These are phyloP conservation scores for Penicilliopsis zonata DNA, from an alignment of 495 filamentous ascomycete genomes.

Conservation along the genomic window DNA sequence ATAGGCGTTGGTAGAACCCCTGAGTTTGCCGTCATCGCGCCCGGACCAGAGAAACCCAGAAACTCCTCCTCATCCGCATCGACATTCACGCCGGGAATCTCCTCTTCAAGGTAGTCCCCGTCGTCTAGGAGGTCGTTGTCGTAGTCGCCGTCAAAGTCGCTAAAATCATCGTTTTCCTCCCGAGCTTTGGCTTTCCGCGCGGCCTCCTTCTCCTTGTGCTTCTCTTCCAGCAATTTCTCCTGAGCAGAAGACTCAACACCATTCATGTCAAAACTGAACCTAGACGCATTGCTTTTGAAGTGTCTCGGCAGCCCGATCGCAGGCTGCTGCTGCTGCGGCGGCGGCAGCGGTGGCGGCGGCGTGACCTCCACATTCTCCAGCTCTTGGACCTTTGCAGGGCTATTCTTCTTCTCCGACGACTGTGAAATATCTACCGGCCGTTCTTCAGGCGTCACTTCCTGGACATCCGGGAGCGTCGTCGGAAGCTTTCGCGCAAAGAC, in stretches of 20 bases:
- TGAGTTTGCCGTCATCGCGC: slow-evolving; percentile 13
- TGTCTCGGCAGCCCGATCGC: slow-evolving; percentile 51
- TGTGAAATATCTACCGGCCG: neutral
- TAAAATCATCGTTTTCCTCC: slow-evolving; percentile 32
- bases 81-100: slow-evolving; percentile 62
- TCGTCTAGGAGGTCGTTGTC: slow-evolving; percentile 63
- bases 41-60: slow-evolving; percentile 18
- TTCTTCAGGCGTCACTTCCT: slow-evolving; percentile 5
- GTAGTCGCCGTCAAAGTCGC: slow-evolving; percentile 43
- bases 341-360: slow-evolving; percentile 3
- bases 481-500: slow-evolving; percentile 41
- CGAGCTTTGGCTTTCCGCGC: slow-evolving; percentile 23
- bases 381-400: slow-evolving; percentile 12
- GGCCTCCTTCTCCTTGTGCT: slow-evolving; percentile 60
- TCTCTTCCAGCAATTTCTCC: slow-evolving; percentile 76
- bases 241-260: slow-evolving; percentile 65
- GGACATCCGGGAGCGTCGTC: slow-evolving; percentile 20
- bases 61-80: slow-evolving; percentile 47
- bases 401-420: slow-evolving; percentile 1
- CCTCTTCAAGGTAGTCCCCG: slow-evolving; percentile 61
- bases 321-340: slow-evolving; percentile 17
- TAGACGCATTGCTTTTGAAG: slow-evolving; percentile 74
- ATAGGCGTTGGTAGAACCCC: too few relatives aligned
- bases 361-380: slow-evolving; percentile 26
- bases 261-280: slow-evolving; percentile 85